phyloP scores from a whole-genome alignment of 2,329 filamentous ascomycete genomes.

The Exophiala viscosa region DNA sequence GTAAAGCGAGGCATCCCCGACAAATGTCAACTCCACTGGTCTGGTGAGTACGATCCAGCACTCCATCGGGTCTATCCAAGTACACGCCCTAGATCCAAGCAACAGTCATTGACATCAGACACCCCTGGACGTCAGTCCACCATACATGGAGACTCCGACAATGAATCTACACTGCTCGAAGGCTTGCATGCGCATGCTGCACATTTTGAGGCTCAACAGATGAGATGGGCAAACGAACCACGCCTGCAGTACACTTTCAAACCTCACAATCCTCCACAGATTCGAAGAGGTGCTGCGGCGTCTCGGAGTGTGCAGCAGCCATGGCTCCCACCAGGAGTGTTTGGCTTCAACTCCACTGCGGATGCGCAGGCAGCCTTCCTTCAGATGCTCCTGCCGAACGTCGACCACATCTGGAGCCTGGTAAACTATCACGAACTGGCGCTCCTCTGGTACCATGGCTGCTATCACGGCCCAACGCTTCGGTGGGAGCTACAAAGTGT shows the following conservation, averaged over 20 bases:
- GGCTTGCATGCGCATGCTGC: neutral
- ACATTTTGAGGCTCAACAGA: neutral
- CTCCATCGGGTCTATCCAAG: constrained; percentile 16
- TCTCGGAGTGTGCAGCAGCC: neutral
- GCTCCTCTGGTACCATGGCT: constrained; percentile 26
- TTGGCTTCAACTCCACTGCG: constrained; percentile 7
- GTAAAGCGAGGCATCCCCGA: constrained; percentile 36
- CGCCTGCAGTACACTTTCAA: constrained; percentile 10
- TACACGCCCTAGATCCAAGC: neutral
- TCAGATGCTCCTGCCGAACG: constrained; percentile 22
- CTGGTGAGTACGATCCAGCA: constrained; percentile 13
- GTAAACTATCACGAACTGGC: constrained; percentile 23
- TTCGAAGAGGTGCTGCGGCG: neutral
- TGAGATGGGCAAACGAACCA: constrained; percentile 1
- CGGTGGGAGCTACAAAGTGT: constrained; percentile 19
- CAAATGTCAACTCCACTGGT: constrained; percentile 30
- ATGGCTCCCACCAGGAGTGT: neutral
- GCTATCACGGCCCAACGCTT: constrained; percentile 23
- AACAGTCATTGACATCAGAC: neutral
- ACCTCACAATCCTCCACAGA: neutral
- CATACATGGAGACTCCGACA: too few relatives aligned
- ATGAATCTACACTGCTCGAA: neutral
- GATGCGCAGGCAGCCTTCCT: constrained; percentile 17
- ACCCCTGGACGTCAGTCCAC: neutral
- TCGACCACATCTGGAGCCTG: constrained; percentile 20